phyloP scores from a whole-genome alignment of 805 yeast species.

The Priceomyces haplophilus region DNA sequence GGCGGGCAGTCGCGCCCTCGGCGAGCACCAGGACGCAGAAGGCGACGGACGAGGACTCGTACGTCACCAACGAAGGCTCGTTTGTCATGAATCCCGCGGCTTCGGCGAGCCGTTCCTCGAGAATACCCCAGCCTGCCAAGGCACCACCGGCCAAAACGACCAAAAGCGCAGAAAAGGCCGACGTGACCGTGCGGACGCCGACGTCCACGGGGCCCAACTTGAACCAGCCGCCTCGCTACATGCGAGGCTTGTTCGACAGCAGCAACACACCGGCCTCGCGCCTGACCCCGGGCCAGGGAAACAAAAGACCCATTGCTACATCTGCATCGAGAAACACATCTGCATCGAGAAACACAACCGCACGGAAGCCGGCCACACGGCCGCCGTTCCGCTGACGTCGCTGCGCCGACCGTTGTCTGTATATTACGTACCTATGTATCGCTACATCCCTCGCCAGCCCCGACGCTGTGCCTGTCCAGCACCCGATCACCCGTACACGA shows the following conservation, averaged over 20 bases:
- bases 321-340: slow-evolving; percentile 1
- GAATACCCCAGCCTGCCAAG: slow-evolving; percentile 20
- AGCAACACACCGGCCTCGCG: slow-evolving; percentile 4
- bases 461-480: background rate
- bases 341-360: background rate
- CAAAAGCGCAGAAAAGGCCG: background rate
- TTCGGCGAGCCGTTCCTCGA: slow-evolving; percentile 11
- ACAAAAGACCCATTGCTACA: background rate
- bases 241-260: slow-evolving; percentile 36
- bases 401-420: background rate
- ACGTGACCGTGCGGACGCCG: slow-evolving; percentile 1
- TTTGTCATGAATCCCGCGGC: slow-evolving; percentile 24
- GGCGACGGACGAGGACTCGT: slow-evolving; percentile 21
- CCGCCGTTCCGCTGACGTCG: slow-evolving; percentile 19
- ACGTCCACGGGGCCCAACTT: slow-evolving; percentile 31
- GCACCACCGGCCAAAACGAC: slow-evolving; percentile 5
- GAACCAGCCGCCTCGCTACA: slow-evolving; percentile 43
- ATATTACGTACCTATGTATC: slow-evolving; percentile 1
- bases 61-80: slow-evolving; percentile 23
- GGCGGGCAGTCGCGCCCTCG: background rate
- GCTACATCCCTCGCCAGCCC: background rate
- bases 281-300: background rate
- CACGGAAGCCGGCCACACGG: slow-evolving; percentile 7
- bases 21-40: background rate
- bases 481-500: slow-evolving; percentile 15